Evolutionary conservation across 225 moss, liverwort and hornwort genomes (phyloP), one percentile per base, ranked within the genome.

Genomic region (Anthoceros angustus): DNA sequence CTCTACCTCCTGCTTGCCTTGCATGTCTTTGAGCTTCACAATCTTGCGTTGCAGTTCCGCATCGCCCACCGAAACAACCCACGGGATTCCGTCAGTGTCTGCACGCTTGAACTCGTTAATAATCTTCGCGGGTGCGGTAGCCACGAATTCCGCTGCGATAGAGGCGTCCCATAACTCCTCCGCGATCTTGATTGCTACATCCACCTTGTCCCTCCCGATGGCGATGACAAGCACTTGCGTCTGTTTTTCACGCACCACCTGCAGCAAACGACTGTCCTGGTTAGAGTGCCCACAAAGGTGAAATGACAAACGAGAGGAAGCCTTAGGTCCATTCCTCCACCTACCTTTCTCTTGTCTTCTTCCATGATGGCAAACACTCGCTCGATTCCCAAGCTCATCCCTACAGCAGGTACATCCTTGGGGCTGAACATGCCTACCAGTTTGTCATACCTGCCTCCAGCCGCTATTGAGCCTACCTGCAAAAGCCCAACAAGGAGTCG

Each of bases 371-470:
- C 67, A 69, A 83, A 77, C 4, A 83, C 79, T 39, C 80, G 79
- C 65, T 83, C 80, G 41, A 83, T 83, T 39, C 83, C 83, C 40
- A 80, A 61, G 42, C 83, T 83, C 63, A 80, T 77, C 49, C 83
- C 83, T n/a, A 83, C 83, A 42, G 83, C 77, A 38, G 83, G 83
- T 6, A 83, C 80, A 66, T 70, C 77, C 62, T 80, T 79, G 40
- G 65, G 67, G 60, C 77, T 77, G 42, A 83, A 83, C 83, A 79
- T 79, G 55, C 83, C 83, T 25, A 83, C 83, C 70, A 83, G 64
- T 67, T 83, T 77, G 65, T 83, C 80, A 74, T 83, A 83, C 18
- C 79, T 77, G 9, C 83, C 83, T 26, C 83, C 83, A 42, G 83
- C 83, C 26, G 83, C 83, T 45, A 83, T 83, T 40, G 83, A 83